Base-by-base conservation (phyloP, 495 filamentous ascomycete species). In the Aspergillus steynii region DNA sequence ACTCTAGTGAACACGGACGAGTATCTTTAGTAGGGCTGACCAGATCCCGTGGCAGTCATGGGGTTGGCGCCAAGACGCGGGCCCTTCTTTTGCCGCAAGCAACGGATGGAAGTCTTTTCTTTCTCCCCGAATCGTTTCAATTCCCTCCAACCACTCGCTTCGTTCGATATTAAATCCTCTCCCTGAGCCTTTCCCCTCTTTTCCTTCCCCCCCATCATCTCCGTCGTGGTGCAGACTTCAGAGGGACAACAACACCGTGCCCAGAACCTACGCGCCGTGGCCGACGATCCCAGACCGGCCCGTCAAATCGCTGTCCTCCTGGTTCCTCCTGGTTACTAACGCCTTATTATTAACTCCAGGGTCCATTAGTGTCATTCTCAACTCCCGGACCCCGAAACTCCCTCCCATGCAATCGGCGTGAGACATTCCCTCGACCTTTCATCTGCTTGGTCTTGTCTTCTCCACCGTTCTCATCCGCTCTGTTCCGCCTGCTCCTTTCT, bases 401-500 rank as follows among this genome's bases (percentile, higher is more conserved):
- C 5, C 37, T 42, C 14, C 12, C 37, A 42, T 42, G 10, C 37
- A 42, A 12, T 42, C 37, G 37, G 37, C 37, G 37, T 42, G 37
- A 42, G 37, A 42, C 37, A 42, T 42, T 42, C 37, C 9, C 37
- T 42, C 37, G 37, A 42, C 37, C 12, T 42, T 42, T 42, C 12
- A 29, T 31, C 51, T 34, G 15, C 32, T 53, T 53, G 20, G 28
- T 31, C 26, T 50, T 42, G 48, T 47, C 50, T 28, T 54, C 25
- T 53, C 5, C n/a, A 27, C 52, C 48, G 34, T 46, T 60, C 29
- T 49, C 27, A 8, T 50, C 34, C 53, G 10, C 26, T 34, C 32
- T 27, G 12, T 45, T 51, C 57, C 15, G 8, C 50, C 26, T 52
- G n/a, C 32, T 42, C 9, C 46, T 53, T 28, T 66, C 47, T 47